A percentile compares a stretch with the other conserved stretches of the same genome.
Evolutionary conservation across 2,329 filamentous ascomycete species (phyloP).

Genomic region (Aspergillus pseudotamarii): DNA sequence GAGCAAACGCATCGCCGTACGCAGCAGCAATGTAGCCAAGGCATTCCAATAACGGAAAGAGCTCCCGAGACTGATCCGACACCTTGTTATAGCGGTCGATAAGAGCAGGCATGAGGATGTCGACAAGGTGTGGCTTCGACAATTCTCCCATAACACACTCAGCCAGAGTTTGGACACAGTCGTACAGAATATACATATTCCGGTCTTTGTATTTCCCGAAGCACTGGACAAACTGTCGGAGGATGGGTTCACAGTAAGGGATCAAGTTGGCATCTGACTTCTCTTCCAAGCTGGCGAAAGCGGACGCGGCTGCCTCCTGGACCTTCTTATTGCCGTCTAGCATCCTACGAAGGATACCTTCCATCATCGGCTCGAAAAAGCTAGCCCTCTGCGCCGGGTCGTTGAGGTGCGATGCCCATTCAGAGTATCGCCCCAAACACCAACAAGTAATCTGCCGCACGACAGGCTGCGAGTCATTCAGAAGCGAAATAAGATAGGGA

Average conservation of each 20-base stretch:
- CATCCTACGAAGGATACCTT: slow-evolving; percentile 92
- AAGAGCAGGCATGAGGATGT: slow-evolving; percentile 88
- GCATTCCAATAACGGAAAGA: slow-evolving; percentile 95
- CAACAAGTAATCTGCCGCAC: slow-evolving; percentile 97
- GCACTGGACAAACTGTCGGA: slow-evolving; percentile 88
- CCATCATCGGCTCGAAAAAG: slow-evolving; percentile 96
- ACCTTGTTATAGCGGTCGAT: slow-evolving; percentile 87
- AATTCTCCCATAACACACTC: slow-evolving; percentile 85
- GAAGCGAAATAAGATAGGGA: slow-evolving; percentile 82
- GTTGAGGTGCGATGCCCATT: slow-evolving; percentile 80
- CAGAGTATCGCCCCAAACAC: slow-evolving; percentile 91
- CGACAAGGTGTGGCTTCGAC: slow-evolving; percentile 77
- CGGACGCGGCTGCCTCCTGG: slow-evolving; percentile 92
- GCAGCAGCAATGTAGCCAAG: slow-evolving; percentile 91
- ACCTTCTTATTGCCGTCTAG: slow-evolving; percentile 97
- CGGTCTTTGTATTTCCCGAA: slow-evolving; percentile 96
- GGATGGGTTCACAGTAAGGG: slow-evolving; percentile 86
- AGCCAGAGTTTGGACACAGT: slow-evolving; percentile 95
- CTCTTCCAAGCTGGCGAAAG: slow-evolving; percentile 94
- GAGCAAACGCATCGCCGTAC: slow-evolving; percentile 77
- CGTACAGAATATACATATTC: slow-evolving; percentile 98
- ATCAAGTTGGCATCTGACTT: slow-evolving; percentile 80
- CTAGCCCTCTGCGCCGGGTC: slow-evolving; percentile 68
- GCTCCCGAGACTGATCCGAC: slow-evolving; percentile 83
- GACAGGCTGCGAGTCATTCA: slow-evolving; percentile 83